Evolutionary conservation across 2,329 filamentous ascomycete species (phyloP).

Genomic region (Aureobasidium sp.): DNA sequence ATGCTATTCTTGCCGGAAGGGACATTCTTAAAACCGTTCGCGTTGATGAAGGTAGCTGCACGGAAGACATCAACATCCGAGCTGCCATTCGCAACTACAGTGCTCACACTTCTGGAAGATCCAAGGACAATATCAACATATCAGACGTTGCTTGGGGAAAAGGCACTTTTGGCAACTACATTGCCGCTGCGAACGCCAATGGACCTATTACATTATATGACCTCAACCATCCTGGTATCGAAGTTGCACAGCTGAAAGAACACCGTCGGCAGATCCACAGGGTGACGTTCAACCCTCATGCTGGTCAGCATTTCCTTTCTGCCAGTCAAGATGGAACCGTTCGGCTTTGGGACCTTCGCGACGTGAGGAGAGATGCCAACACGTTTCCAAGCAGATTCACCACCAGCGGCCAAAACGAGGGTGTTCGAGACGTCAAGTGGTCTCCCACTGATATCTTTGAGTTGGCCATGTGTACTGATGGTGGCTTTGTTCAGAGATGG

Average conservation of each 20-base stretch:
- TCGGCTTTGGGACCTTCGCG: conserved; percentile 55
- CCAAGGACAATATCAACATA: conserved; percentile 47
- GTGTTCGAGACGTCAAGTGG: conserved; percentile 56
- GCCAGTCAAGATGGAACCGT: conserved; percentile 57
- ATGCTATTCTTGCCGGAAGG: conserved; percentile 55
- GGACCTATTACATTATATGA: conserved; percentile 59
- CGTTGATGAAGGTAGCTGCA: conserved; percentile 47
- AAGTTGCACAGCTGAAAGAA: conserved; percentile 54
- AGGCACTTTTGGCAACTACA: conserved; percentile 49
- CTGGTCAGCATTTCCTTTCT: conserved; percentile 51
- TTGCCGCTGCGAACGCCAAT: conserved; percentile 56
- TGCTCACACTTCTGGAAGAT: conserved; percentile 12
- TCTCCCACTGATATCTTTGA: conserved; percentile 53
- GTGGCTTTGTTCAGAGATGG: conserved; percentile 55
- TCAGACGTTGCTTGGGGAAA: conserved; percentile 62
- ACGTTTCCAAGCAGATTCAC: conserved; percentile 46
- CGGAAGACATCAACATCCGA: conserved; percentile 56
- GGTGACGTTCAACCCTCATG: conserved; percentile 55
- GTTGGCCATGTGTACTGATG: conserved; percentile 57
- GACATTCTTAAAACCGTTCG: conserved; percentile 58
- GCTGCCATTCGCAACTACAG: conserved; percentile 46
- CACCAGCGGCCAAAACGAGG: conserved; percentile 50
- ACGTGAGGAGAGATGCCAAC: conserved; percentile 42
- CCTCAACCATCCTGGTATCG: conserved; percentile 50
- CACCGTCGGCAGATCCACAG: conserved; percentile 58